These are phyloP conservation scores for Xerocomus cyaneibrunnescens DNA, from an alignment of 1,284 basidiomycete species.

Conservation along the genomic window DNA sequence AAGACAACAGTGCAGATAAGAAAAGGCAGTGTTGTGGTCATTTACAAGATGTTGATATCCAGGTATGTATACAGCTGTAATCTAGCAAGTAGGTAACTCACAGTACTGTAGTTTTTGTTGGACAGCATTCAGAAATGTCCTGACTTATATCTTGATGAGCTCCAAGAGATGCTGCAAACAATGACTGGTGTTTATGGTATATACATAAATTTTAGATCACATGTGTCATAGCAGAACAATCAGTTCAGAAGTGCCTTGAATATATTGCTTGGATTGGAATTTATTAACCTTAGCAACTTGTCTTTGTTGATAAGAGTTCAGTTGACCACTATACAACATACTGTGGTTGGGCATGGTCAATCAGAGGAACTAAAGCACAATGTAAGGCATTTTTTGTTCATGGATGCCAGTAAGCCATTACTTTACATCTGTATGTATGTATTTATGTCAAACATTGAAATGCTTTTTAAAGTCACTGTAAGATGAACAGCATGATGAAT, in stretches of 20 bases:
- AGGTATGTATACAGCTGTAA: background rate
- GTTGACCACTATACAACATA: slow-evolving; percentile 15
- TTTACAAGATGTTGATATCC: background rate
- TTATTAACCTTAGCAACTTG: slow-evolving; percentile 30
- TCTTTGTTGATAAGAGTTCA: slow-evolving; percentile 17
- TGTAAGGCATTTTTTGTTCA: slow-evolving; percentile 19
- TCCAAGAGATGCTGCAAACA: background rate
- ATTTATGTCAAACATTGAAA: no score
- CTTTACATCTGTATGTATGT: no score
- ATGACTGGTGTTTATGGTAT: accelerated
- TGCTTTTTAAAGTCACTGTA: no score
- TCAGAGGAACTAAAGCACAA: background rate
- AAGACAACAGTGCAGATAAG: background rate
- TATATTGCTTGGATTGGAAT: slow-evolving; percentile 23
- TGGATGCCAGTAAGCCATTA: no score
- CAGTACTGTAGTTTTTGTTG: background rate
- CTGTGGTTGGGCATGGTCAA: slow-evolving; percentile 21
- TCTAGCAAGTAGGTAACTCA: no score
- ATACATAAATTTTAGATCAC: slow-evolving; percentile 19
- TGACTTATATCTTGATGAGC: background rate
- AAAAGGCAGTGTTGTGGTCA: background rate
- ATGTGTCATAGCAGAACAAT: slow-evolving; percentile 23
- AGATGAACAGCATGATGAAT: no score
- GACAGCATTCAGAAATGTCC: background rate
- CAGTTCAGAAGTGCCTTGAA: slow-evolving; percentile 17